Conservation (phyloP, 139 green algal genomes). For the Nannochloris sp. region DNA sequence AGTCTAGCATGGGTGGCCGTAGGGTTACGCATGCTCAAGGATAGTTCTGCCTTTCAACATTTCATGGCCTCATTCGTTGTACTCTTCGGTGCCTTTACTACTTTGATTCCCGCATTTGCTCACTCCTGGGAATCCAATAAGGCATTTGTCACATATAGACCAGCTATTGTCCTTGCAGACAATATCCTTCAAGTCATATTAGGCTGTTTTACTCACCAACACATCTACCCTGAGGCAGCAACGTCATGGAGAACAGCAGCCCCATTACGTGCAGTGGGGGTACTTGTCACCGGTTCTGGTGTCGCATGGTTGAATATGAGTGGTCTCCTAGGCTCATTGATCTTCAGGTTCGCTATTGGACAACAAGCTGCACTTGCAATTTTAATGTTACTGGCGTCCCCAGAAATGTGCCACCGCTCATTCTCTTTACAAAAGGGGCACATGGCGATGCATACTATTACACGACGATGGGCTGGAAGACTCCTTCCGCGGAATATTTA, state of each 20-base stretch:
- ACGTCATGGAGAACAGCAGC: neutral
- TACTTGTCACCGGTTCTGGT: neutral
- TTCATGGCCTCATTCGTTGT: neutral
- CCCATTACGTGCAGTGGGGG: neutral
- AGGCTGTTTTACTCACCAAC: slow-evolving; percentile 4
- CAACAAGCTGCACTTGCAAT: neutral
- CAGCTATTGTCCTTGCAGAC: slow-evolving; percentile 2
- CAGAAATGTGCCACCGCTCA: neutral
- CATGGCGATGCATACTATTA: neutral
- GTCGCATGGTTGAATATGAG: slow-evolving; percentile 8
- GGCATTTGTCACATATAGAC: neutral
- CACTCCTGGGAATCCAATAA: neutral
- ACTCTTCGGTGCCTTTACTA: slow-evolving; percentile 4
- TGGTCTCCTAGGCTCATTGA: neutral
- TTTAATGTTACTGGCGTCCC: slow-evolving; percentile 1
- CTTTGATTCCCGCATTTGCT: slow-evolving; percentile 4
- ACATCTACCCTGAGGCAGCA: slow-evolving; percentile 4
- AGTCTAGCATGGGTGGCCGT: neutral
- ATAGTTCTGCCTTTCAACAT: neutral
- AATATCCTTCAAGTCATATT: slow-evolving; percentile 7
- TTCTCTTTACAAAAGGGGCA: slow-evolving; percentile 5
- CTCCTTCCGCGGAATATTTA: neutral
- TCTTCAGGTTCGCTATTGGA: slow-evolving; percentile 1
- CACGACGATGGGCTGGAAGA: neutral
- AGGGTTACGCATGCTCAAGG: slow-evolving; percentile 2